phyloP scores from a whole-genome alignment of 345 rosid genomes.

The Linum lewisii region DNA sequence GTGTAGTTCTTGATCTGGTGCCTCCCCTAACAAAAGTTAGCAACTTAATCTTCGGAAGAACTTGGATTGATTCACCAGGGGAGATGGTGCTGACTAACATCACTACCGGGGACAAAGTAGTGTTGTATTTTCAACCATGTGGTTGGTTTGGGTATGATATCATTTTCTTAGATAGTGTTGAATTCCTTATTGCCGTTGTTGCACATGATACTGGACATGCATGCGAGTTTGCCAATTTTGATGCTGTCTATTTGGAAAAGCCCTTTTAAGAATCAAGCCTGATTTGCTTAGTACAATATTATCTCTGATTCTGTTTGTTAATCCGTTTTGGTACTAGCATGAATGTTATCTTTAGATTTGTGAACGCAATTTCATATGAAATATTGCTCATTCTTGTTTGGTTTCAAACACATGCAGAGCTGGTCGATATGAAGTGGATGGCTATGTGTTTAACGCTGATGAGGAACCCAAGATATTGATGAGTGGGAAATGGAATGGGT shows the following conservation, averaged over 20 bases:
- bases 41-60: slow-evolving; percentile 72
- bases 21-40: slow-evolving; percentile 69
- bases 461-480: slow-evolving; percentile 75
- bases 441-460: slow-evolving; percentile 60
- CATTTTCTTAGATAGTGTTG: background rate
- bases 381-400: background rate
- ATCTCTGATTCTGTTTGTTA: background rate
- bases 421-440: slow-evolving; percentile 87
- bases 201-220: background rate
- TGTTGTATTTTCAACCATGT: slow-evolving; percentile 69
- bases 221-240: background rate
- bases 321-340: background rate
- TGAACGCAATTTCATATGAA: background rate
- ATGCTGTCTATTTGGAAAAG: background rate
- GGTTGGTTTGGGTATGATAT: slow-evolving; percentile 72
- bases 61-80: slow-evolving; percentile 74
- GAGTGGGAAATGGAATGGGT: slow-evolving; percentile 81
- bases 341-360: background rate
- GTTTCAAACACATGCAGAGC: slow-evolving; percentile 31
- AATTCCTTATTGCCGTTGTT: background rate
- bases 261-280: background rate
- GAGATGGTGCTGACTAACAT: slow-evolving; percentile 73
- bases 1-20: slow-evolving; percentile 62
- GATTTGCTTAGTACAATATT: too few relatives aligned
- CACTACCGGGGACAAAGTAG: slow-evolving; percentile 72